Percentiles rank a stretch among this genome's conserved stretches.
phyloP scores from a whole-genome alignment of 495 filamentous ascomycete species.

The Penicillium mononematosum region DNA sequence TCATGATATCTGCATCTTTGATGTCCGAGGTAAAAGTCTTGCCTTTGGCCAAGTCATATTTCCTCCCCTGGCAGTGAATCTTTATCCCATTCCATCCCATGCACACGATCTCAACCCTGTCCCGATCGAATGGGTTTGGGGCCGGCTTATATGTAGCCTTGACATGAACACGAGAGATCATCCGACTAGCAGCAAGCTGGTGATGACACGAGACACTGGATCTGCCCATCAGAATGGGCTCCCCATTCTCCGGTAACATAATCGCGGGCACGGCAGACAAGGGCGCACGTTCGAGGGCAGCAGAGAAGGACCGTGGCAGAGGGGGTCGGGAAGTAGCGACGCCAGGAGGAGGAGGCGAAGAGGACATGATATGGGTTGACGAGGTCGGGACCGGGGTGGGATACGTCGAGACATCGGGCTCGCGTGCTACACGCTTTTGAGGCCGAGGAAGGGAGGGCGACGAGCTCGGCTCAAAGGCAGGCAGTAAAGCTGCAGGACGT shows the following conservation, averaged over 20 bases:
- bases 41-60: slow-evolving; percentile 81
- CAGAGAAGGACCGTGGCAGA: slow-evolving; percentile 60
- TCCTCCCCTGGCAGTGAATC: slow-evolving; percentile 85
- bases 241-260: slow-evolving; percentile 77
- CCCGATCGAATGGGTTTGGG: slow-evolving; percentile 58
- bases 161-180: slow-evolving; percentile 91
- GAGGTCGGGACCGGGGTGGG: slow-evolving; percentile 93
- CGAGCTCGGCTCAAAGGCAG: slow-evolving; percentile 92
- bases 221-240: slow-evolving; percentile 79
- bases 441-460: slow-evolving; percentile 79
- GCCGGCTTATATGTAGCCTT: slow-evolving; percentile 79
- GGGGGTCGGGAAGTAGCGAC: slow-evolving; percentile 35
- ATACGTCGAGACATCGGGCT: slow-evolving; percentile 52
- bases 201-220: slow-evolving; percentile 91
- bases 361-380: slow-evolving; percentile 86
- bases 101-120: slow-evolving; percentile 81
- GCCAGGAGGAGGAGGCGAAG: slow-evolving; percentile 71
- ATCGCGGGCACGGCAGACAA: slow-evolving; percentile 77
- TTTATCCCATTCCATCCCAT: slow-evolving; percentile 95
- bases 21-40: slow-evolving; percentile 90
- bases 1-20: slow-evolving; percentile 86
- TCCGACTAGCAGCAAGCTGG: slow-evolving; percentile 83
- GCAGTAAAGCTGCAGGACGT: slow-evolving; percentile 78
- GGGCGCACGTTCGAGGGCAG: slow-evolving; percentile 77
- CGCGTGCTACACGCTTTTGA: slow-evolving; percentile 65